Evolutionary conservation across 1,284 basidiomycete species (phyloP), one percentile per base, ranked within the genome.

Genomic region (Athelia sp.): DNA sequence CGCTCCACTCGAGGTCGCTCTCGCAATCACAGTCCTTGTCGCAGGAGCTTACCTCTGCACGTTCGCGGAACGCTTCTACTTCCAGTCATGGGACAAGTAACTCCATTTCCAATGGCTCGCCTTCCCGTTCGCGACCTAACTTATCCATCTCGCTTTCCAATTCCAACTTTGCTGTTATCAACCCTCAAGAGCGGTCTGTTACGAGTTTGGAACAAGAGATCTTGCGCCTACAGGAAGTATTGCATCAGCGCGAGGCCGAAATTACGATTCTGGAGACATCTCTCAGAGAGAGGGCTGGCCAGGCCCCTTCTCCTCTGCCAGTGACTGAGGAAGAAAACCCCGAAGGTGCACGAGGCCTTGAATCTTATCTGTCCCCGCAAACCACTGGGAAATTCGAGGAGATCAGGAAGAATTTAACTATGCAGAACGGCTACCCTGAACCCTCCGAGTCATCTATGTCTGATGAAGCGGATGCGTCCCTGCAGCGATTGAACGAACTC

Each of bases 1-100:
- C 87, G 64, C 82, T 90, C 62, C 88, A 87, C 71, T 76, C 81
- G 78, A 89, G 87, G 78, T 89, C 89, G 80, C 82, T 87, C 58
- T 87, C 84, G 73, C 86, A 88, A 71, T 92, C 89, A 63, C 81
- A 85, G 74, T 94, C 93, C 75, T 84, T 94, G 59, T 94, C 93
- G 72, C 93, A 94, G 90, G 92, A 96, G 81, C 83, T 94, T 56
- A 94, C 87, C 58, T 93, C 84, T 74, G 90, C 77, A 75, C 87
- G 84, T 63, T 91, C 84, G 72, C 87, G 86, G 78, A 87, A 87
- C 74, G 74, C 76, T 61, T 88, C 87, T 56, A 79, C 77, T 56
- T 87, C 84, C 57, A 87, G 83, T 65, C 78, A 83, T 63, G 81
- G 79, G 58, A 83, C 81, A 52, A 75, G 73, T 79, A 81, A 79